Evolutionary conservation across 345 rosid species (phyloP).

Genomic region (Citrus inodora): DNA sequence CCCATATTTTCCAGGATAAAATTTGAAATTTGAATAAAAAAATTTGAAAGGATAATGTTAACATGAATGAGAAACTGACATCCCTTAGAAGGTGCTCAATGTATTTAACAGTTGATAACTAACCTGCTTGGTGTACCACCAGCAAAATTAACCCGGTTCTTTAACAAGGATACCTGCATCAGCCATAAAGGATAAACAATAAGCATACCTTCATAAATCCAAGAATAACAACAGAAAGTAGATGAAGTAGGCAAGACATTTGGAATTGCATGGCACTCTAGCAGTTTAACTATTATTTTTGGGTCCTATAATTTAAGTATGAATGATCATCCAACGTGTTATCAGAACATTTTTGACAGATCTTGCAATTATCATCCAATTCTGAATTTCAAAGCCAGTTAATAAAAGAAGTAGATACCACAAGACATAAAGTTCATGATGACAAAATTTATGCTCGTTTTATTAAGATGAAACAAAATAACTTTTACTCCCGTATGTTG

Average conservation of each 20-base stretch:
- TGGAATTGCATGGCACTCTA: neutral
- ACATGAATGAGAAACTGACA: neutral
- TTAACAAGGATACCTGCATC: slow-evolving; percentile 60
- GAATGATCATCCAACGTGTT: neutral
- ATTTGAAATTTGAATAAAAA: neutral
- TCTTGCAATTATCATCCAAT: neutral
- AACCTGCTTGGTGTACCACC: slow-evolving; percentile 95
- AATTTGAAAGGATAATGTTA: neutral
- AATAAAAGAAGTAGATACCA: neutral
- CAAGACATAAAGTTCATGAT: too few species aligned
- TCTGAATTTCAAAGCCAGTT: neutral
- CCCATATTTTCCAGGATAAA: neutral
- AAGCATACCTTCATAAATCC: neutral
- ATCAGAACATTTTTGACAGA: neutral
- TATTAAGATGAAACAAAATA: neutral
- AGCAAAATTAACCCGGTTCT: slow-evolving; percentile 74
- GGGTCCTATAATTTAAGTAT: neutral
- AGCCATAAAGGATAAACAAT: neutral
- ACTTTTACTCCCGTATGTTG: too few species aligned
- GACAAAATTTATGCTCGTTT: neutral
- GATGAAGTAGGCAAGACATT: neutral
- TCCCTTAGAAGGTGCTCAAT: neutral
- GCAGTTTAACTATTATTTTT: neutral
- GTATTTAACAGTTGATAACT: slow-evolving; percentile 2
- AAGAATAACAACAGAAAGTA: neutral